phyloP scores from a whole-genome alignment of 2,329 filamentous ascomycete genomes.

The Cercospora sp. region DNA sequence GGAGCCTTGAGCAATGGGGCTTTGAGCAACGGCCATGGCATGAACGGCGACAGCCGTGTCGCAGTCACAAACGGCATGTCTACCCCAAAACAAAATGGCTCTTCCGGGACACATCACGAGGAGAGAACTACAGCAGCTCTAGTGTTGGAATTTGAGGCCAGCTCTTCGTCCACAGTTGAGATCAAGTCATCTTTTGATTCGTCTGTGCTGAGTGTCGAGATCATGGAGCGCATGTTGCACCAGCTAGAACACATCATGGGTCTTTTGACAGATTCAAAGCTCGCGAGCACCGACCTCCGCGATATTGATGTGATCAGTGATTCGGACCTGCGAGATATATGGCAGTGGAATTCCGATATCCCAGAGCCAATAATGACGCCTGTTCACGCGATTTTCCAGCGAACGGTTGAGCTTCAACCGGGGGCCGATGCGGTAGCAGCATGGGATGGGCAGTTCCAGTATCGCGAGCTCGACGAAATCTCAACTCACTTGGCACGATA shows the following conservation, averaged over 20 bases:
- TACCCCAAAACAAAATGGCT: background rate
- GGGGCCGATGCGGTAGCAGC: constrained; percentile 31
- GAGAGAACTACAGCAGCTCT: background rate
- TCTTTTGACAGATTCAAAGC: background rate
- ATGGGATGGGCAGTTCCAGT: constrained; percentile 33
- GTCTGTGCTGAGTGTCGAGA: background rate
- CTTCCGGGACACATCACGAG: background rate
- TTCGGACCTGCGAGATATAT: constrained; percentile 22
- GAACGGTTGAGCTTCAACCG: constrained; percentile 23
- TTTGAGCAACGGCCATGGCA: background rate
- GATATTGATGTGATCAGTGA: background rate
- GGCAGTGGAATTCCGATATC: constrained; percentile 23
- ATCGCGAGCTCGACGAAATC: constrained; percentile 28
- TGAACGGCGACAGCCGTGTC: background rate
- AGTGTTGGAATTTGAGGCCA: background rate
- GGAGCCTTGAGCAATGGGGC: background rate
- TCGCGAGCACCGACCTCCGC: background rate
- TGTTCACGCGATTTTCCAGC: constrained; percentile 30
- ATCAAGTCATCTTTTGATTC: background rate
- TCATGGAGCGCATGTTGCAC: background rate
- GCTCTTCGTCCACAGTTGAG: background rate
- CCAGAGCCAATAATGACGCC: constrained; percentile 17
- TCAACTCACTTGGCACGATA: background rate
- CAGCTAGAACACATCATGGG: constrained; percentile 1
- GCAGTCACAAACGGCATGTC: background rate